Evolutionary conservation across 352 stramenopile genomes (phyloP), one percentile per base, ranked within the genome.

Genomic region (Phytopythium delawarense): DNA sequence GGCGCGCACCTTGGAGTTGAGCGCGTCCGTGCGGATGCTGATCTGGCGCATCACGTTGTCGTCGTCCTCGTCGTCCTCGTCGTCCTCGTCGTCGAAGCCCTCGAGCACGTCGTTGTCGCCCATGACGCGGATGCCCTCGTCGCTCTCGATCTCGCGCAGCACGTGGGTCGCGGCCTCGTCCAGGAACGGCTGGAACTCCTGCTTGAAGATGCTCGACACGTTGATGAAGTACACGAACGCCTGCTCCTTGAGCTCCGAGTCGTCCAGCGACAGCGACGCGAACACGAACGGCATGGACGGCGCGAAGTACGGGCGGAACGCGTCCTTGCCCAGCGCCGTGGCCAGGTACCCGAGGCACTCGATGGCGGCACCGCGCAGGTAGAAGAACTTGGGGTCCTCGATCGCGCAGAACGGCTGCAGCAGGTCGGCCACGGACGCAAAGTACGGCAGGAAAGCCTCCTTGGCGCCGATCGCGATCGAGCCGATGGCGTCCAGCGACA

Each of bases 321-420:
- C 76, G 49, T 99, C 96, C 64, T 94, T 94, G 48, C 96, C 96
- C 3, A 99, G 84, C 48, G 96, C 97, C 54, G 98, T 97, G 9
- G 96, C 97, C 62, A 99, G 92, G 82, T 99, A 98, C 28, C 97
- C 97, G 66, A 99, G 97, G 71, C 96, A 99, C 78, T 99, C 97
- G 61, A 99, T 92, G 21, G 96, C 96, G 21, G 96, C 83, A 39
- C 97, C 97, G 62, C 96, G 92, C 61, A 98, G 83, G 63, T 94
- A 96, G 73, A 94, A 98, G 57, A 91, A 88, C 64, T 93, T 94
- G 37, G 97, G 88, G 72, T 98, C 96, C 42, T 84, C 92, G 51
- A 98, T 88, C 60, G 67, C 72, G 81, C 97, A 97, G 54, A 98
- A 92, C 34, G 67, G 88, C 81, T 91, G 78, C 51, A 96, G 89